Evolutionary conservation across 306 rosid species (phyloP), one percentile per base, ranked within the genome.

Genomic region (Lathyrus sativus): DNA sequence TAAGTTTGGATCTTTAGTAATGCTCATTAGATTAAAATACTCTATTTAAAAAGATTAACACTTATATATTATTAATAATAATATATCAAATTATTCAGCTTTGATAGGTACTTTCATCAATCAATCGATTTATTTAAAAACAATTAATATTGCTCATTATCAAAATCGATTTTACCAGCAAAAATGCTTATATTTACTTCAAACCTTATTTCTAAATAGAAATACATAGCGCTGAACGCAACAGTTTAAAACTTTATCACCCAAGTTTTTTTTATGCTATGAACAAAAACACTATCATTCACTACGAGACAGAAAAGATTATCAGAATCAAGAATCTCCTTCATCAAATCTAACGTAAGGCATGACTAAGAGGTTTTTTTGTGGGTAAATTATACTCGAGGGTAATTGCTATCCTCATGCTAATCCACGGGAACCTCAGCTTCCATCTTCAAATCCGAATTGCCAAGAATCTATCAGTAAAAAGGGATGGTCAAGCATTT

Each of bases 391-490:
- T 78, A 26, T 49, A 71, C 66, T 56, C 75, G 58, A n/a, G 35
- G 19, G 60, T 13, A 53, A 59, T 14, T 18, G 58, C 37, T 37
- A 13, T 50, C 58, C 26, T 75, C 64, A 46, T 29, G 72, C 70
- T 82, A 87, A 71, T 87, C 91, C 73, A 87, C 86, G 1, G 81
- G 89, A 74, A 87, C 82, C 75, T 87, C 96, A 19, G 81, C 93
- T 68, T 85, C 93, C 96, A 85, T 87, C 87, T 85, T 87, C 78
- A 87, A 37, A 65, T 71, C 81, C 42, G 82, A 64, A 74, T 80
- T 80, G 66, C 91, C 79, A 70, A 87, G 87, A 78, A 84, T 78
- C 93, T 87, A 81, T 71, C 72, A 72, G 35, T 37, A 79, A 71
- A 46, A 60, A 51, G 41, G 72, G 17, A 50, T 31, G n/a, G 70